Conservation (phyloP, 768 basidiomycete species). For the Lactifluus hygrophoroides region DNA sequence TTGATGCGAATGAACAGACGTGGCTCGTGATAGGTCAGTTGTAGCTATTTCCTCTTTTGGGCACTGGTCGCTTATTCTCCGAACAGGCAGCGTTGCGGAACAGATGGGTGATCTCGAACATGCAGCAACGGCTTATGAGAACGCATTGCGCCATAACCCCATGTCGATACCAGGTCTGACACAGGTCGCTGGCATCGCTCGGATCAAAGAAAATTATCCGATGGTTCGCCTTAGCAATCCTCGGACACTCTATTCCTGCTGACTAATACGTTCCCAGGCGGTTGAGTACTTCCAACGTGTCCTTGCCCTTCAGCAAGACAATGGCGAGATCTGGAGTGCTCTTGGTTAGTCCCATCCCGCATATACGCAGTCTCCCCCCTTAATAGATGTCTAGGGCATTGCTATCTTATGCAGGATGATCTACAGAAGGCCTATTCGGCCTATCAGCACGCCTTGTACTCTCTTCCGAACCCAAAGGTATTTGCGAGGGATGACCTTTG, state of each 20-base stretch:
- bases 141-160: conserved; percentile 92
- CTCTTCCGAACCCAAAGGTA: conserved; percentile 92
- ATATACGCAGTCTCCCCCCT: conserved; percentile 9
- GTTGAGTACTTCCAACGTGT: conserved; percentile 96
- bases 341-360: conserved; percentile 49
- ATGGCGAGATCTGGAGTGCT: conserved; percentile 98
- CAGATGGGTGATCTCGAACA: conserved; percentile 92
- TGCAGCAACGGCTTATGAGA: conserved; percentile 89
- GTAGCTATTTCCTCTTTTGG: conserved; percentile 13
- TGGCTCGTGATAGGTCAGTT: conserved; percentile 85
- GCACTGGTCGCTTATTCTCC: conserved; percentile 22
- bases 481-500: conserved; percentile 16
- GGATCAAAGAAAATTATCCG: conserved; percentile 96
- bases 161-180: conserved; percentile 84
- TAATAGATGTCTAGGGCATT: conserved; percentile 56
- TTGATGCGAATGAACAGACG: conserved; percentile 85
- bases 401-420: conserved; percentile 99
- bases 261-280: conserved; percentile 45
- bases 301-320: conserved; percentile 83
- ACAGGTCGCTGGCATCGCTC: conserved; percentile 91
- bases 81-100: conserved; percentile 84
- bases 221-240: conserved; percentile 44
- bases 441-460: conserved; percentile 95
- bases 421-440: conserved; percentile 97
- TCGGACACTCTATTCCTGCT: conserved; percentile 15